Percentiles rank a stretch among this genome's conserved stretches.
Conservation (phyloP, 2,329 filamentous ascomycete species). For the Trichoderma harzianum region DNA sequence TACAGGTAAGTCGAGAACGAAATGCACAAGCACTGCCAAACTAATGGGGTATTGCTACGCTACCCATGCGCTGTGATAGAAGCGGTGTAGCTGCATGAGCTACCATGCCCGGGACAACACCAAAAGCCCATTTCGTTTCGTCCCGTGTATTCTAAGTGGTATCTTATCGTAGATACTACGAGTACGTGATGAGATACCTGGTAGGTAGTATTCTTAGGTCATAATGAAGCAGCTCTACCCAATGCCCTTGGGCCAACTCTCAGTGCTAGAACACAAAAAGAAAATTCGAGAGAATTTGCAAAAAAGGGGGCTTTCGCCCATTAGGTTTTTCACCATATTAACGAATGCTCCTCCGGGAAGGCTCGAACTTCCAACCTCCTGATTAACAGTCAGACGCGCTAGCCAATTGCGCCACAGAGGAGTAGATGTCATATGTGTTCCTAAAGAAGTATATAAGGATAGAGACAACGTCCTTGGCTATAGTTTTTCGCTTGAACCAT, state of each 20-base stretch:
- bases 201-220: background rate
- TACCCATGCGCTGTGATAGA: background rate
- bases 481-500: background rate
- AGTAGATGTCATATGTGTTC: background rate
- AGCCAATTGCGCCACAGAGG: conserved; percentile 50
- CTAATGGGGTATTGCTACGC: background rate
- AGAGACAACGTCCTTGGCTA: background rate
- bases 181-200: background rate
- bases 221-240: background rate
- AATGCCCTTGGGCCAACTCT: background rate
- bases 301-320: background rate
- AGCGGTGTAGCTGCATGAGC: background rate
- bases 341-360: conserved; percentile 19
- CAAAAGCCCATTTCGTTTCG: background rate
- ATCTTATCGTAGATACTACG: background rate
- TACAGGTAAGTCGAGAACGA: background rate
- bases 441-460: background rate
- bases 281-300: background rate
- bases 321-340: background rate
- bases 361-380: conserved; percentile 23
- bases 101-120: background rate
- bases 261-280: background rate
- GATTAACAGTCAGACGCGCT: conserved; percentile 58
- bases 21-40: background rate
- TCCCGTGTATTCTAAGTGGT: background rate